A percentile compares a stretch with the other conserved stretches of the same genome.
These are phyloP conservation scores for Lanzia echinophila DNA, from an alignment of 2,329 filamentous ascomycete genomes.

Conservation along the genomic window DNA sequence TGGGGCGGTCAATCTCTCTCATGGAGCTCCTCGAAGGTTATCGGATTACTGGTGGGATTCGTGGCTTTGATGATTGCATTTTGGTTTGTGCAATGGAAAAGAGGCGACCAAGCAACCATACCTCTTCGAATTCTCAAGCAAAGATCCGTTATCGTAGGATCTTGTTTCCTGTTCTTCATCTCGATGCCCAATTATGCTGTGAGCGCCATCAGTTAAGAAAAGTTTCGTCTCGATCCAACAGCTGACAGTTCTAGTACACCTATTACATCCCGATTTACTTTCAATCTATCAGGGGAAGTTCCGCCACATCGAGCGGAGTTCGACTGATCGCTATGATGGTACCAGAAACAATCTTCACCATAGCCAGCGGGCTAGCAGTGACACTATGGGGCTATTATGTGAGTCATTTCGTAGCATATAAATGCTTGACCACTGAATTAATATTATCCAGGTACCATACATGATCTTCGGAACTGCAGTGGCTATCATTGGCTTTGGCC, in stretches of 20 bases:
- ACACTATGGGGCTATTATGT: not conserved
- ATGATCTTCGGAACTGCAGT: not conserved
- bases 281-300: not conserved
- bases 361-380: not conserved
- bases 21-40: constrained; percentile 26
- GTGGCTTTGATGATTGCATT: not conserved
- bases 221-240: too few species aligned
- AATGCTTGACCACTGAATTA: not conserved
- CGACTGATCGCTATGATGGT: not conserved
- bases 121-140: not conserved
- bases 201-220: too few species aligned
- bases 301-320: not conserved
- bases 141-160: not conserved
- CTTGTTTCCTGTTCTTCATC: not conserved
- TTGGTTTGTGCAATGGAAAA: not conserved
- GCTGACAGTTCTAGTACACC: not conserved
- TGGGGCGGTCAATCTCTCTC: constrained; percentile 29
- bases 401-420: not conserved
- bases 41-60: constrained; percentile 18
- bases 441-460: not conserved
- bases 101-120: not conserved
- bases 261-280: not conserved
- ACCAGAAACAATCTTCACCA: not conserved
- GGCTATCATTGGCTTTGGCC: not conserved
- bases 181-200: not conserved